Evolutionary conservation across 352 stramenopile species (phyloP).

Genomic region (Phytopythium vexans): DNA sequence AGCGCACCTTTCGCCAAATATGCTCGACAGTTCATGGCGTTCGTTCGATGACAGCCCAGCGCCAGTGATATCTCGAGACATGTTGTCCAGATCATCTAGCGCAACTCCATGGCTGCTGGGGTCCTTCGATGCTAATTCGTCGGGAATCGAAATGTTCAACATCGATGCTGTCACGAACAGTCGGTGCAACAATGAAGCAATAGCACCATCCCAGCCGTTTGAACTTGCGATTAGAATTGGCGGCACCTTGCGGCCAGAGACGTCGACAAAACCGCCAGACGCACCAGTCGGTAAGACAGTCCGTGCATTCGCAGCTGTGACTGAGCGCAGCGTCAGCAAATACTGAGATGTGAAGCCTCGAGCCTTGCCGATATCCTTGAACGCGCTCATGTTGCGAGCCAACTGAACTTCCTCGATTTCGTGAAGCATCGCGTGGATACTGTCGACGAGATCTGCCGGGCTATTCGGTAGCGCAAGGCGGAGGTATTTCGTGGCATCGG

Average conservation of each 20-base stretch:
- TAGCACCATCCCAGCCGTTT: conserved; percentile 32
- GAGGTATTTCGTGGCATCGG: conserved; percentile 42
- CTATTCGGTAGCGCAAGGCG: conserved; percentile 20
- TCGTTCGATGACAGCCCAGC: conserved; percentile 12
- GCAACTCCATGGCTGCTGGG: conserved; percentile 11
- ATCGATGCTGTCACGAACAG: conserved; percentile 19
- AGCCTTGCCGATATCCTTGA: conserved; percentile 25
- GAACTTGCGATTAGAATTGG: conserved; percentile 29
- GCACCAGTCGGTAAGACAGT: neutral
- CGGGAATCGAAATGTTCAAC: conserved; percentile 15
- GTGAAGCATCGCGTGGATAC: conserved; percentile 30
- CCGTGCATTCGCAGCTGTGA: conserved; percentile 1
- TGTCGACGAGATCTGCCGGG: conserved; percentile 10
- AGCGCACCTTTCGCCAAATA: conserved; percentile 26
- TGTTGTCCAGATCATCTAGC: conserved; percentile 10
- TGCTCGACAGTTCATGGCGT: conserved; percentile 12
- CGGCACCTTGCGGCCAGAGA: neutral
- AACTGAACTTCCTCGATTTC: conserved; percentile 43
- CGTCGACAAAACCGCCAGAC: neutral
- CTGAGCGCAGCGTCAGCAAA: conserved; percentile 27
- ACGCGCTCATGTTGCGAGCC: conserved; percentile 27
- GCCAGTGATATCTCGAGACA: conserved; percentile 19
- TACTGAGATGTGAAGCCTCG: conserved; percentile 48
- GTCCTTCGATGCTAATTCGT: conserved; percentile 22
- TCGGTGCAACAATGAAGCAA: conserved; percentile 43